phyloP scores from a whole-genome alignment of 2,329 filamentous ascomycete species.

The Diaporthe helianthi region DNA sequence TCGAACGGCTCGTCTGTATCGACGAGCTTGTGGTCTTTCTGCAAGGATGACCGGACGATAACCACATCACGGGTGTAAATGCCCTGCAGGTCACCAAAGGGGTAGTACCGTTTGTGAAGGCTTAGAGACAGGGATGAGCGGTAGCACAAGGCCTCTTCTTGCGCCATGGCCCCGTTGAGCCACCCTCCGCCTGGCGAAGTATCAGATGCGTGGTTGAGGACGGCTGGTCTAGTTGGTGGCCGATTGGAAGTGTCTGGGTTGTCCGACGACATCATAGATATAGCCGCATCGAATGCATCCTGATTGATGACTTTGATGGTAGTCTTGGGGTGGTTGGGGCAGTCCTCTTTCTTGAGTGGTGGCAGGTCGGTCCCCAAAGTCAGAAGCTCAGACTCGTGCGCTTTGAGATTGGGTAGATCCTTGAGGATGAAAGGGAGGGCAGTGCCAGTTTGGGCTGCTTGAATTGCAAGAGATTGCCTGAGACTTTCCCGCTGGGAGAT shows the following conservation, averaged over 20 bases:
- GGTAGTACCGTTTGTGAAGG: conserved; percentile 46
- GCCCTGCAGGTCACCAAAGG: conserved; percentile 36
- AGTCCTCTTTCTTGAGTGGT: conserved; percentile 49
- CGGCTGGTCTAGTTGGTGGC: conserved; percentile 52
- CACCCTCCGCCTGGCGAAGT: conserved; percentile 68
- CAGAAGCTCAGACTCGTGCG: conserved; percentile 48
- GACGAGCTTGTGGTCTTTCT: conserved; percentile 40
- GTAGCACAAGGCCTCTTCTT: conserved; percentile 75
- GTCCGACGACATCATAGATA: conserved; percentile 38
- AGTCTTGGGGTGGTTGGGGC: conserved; percentile 48
- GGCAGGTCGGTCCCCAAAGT: conserved; percentile 45
- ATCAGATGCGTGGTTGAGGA: conserved; percentile 72
- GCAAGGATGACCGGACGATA: conserved; percentile 40
- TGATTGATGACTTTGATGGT: conserved; percentile 59
- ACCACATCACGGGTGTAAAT: conserved; percentile 45
- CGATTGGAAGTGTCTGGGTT: neutral
- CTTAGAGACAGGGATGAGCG: conserved; percentile 62
- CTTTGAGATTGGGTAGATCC: conserved; percentile 49
- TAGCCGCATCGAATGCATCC: conserved; percentile 65
- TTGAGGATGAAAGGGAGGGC: conserved; percentile 56
- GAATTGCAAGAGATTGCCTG: conserved; percentile 44
- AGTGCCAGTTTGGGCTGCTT: conserved; percentile 55
- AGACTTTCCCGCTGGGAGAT: neutral
- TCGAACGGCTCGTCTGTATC: conserved; percentile 31
- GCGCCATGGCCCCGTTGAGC: conserved; percentile 65